Evolutionary conservation across 164 flowering plant genomes (phyloP), one percentile per base, ranked within the genome.

Genomic region (Euptelea pleiosperma): DNA sequence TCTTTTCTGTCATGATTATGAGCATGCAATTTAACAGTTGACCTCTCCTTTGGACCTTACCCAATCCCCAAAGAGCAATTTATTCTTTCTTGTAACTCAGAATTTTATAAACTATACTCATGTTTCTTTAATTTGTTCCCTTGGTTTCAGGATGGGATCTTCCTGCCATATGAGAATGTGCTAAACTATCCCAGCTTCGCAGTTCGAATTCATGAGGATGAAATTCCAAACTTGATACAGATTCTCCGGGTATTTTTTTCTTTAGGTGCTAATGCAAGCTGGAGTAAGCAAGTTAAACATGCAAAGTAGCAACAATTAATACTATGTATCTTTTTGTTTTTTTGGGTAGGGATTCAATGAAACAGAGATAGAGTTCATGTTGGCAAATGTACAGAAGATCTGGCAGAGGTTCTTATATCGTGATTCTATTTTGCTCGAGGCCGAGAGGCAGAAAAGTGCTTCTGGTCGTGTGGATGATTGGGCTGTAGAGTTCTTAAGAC

Each of bases 371-470:
- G 76, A 86, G 57, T 76, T 82, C 70, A 84, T 68, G 84, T 58
- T 86, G 72, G 84, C 61, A 45, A 93, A 82, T 77, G 97, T 93
- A n/a, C 79, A 66, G 68, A 86, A 72, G 56, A 67, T 86, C 56
- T 90, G 94, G 95, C 97, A 83, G 63, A 82, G 99, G 70, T 93
- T 90, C 71, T 45, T 88, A 64, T 90, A 88, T 63, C 86, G 89
- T 49, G 91, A 90, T 72, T 82, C 96, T 46, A 42, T 90, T 58
- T 56, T 90, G 77, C 89, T 90, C 3, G 99, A 93, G 71, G 97
- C 96, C 42, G 77, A 80, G 66, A 80, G 97, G 70, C 97, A 93
- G 70, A 86, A 68, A 66, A 63, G 70, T 51, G 60, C 49, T 18
- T 73, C 70, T 63, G 86, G 88, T 3, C 76, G 29, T 36, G 73